phyloP scores from a whole-genome alignment of 495 filamentous ascomycete species.

The Talaromyces ruber region DNA sequence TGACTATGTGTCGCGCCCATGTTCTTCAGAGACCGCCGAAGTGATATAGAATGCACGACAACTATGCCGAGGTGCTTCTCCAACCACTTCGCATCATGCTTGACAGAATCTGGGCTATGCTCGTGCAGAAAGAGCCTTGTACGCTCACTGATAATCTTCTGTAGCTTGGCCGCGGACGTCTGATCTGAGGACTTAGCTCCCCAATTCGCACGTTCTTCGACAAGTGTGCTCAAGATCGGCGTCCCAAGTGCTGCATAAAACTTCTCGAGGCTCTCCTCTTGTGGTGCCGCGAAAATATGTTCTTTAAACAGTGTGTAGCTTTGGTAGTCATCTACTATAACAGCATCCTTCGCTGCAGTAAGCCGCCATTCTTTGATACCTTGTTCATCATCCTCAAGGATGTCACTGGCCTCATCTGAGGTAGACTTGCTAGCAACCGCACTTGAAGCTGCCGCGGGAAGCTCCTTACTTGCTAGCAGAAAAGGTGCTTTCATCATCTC shows the following conservation, averaged over 20 bases:
- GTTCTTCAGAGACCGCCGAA: slow-evolving; percentile 64
- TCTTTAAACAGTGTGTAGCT: slow-evolving; percentile 78
- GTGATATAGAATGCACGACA: slow-evolving; percentile 62
- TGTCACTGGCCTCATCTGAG: slow-evolving; percentile 33
- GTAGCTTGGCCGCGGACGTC: slow-evolving; percentile 45
- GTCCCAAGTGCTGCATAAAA: slow-evolving; percentile 61
- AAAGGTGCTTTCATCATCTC: slow-evolving; percentile 70
- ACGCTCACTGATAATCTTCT: slow-evolving; percentile 75
- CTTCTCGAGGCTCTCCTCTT: slow-evolving; percentile 75
- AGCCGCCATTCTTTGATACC: slow-evolving; percentile 71
- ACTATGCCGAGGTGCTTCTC: slow-evolving; percentile 77
- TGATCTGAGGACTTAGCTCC: slow-evolving; percentile 47
- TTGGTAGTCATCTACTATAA: slow-evolving; percentile 80
- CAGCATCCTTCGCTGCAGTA: slow-evolving; percentile 56
- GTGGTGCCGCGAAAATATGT: slow-evolving; percentile 71
- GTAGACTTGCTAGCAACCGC: slow-evolving; percentile 9
- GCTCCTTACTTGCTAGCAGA: slow-evolving; percentile 72
- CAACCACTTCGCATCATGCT: slow-evolving; percentile 80
- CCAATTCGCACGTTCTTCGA: slow-evolving; percentile 39
- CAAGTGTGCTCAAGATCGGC: slow-evolving; percentile 29
- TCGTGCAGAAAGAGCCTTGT: slow-evolving; percentile 82
- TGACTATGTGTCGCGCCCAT: slow-evolving; percentile 57
- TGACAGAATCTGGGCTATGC: slow-evolving; percentile 55
- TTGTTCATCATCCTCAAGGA: slow-evolving; percentile 57
- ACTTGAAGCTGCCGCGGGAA: slow-evolving; percentile 38